Conservation (phyloP, 495 filamentous ascomycete species). For the Tuber microsphaerosporum region DNA sequence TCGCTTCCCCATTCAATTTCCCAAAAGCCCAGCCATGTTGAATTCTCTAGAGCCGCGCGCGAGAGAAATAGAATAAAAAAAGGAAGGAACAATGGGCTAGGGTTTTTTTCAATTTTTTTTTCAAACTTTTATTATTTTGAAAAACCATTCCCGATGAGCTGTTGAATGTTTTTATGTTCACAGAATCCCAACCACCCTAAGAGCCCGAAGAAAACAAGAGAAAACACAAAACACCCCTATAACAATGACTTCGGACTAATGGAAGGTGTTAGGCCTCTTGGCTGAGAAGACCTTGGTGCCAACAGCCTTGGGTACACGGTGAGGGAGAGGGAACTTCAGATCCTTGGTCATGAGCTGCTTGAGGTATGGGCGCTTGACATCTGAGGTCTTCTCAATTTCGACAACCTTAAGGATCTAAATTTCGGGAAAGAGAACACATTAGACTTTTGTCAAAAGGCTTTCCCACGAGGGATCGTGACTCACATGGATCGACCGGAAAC, state of each 20-base stretch:
- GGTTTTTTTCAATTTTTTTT: not conserved
- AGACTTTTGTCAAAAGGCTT: not conserved
- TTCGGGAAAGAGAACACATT: conserved; percentile 10
- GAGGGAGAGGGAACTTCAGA: conserved; percentile 96
- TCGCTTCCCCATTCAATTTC: not conserved
- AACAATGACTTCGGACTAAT: conserved; percentile 13
- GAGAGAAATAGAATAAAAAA: not conserved
- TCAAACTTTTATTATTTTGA: not conserved
- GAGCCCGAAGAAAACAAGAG: not conserved
- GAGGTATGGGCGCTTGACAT: conserved; percentile 96
- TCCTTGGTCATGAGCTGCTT: conserved; percentile 91
- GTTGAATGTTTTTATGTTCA: conserved; percentile 3
- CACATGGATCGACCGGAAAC: conserved; percentile 97
- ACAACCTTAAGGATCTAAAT: conserved; percentile 92
- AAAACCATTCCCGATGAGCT: not conserved
- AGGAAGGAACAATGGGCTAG: not conserved
- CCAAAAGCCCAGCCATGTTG: not conserved
- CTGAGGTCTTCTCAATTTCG: conserved; percentile 84
- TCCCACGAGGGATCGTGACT: conserved; percentile 41
- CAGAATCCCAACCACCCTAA: not conserved
- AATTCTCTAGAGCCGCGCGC: not conserved
- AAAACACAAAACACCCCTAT: not conserved
- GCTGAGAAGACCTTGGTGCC: conserved; percentile 84
- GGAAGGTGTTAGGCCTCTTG: conserved; percentile 85
- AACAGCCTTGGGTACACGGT: conserved; percentile 72